A percentile compares a stretch with the other conserved stretches of the same genome.
phyloP scores from a whole-genome alignment of 2,329 filamentous ascomycete genomes.

The Pezicula neosporulosa region DNA sequence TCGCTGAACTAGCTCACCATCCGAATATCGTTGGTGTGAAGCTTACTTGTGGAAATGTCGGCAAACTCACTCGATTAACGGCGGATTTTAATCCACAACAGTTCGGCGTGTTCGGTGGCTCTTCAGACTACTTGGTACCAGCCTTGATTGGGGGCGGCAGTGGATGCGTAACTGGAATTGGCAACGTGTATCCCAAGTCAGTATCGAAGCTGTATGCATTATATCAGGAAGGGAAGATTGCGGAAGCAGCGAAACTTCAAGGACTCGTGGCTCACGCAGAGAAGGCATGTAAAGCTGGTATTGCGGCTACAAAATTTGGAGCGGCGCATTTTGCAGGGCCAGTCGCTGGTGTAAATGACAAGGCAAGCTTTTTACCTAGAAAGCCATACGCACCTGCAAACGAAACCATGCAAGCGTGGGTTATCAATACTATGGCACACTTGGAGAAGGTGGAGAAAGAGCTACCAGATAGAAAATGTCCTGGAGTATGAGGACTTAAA shows the following conservation, averaged over 20 bases:
- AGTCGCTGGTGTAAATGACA: conserved; percentile 31
- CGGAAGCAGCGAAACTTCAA: conserved; percentile 37
- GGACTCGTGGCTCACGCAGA: conserved; percentile 42
- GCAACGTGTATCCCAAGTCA: conserved; percentile 42
- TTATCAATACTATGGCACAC: conserved; percentile 36
- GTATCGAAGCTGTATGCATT: conserved; percentile 37
- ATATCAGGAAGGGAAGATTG: conserved; percentile 33
- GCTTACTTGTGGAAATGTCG: conserved; percentile 26
- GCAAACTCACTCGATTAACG: conserved; percentile 50
- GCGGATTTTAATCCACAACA: conserved; percentile 62
- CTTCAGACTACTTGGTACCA: conserved; percentile 39
- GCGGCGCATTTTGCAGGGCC: conserved; percentile 39
- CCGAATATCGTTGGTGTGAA: conserved; percentile 26
- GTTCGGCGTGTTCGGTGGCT: conserved; percentile 41
- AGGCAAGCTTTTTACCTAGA: conserved; percentile 36
- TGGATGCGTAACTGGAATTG: conserved; percentile 42
- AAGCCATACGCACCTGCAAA: conserved; percentile 37
- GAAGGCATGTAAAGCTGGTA: conserved; percentile 47
- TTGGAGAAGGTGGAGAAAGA: conserved; percentile 30
- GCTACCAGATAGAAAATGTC: not conserved
- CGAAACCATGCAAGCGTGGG: conserved; percentile 38
- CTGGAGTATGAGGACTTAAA: not conserved
- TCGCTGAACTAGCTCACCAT: conserved; percentile 19
- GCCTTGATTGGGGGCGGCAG: conserved; percentile 35
- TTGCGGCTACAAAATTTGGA: conserved; percentile 43